These are phyloP conservation scores for Fusarium penzigii DNA, from an alignment of 2,329 filamentous ascomycete species.

Conservation along the genomic window DNA sequence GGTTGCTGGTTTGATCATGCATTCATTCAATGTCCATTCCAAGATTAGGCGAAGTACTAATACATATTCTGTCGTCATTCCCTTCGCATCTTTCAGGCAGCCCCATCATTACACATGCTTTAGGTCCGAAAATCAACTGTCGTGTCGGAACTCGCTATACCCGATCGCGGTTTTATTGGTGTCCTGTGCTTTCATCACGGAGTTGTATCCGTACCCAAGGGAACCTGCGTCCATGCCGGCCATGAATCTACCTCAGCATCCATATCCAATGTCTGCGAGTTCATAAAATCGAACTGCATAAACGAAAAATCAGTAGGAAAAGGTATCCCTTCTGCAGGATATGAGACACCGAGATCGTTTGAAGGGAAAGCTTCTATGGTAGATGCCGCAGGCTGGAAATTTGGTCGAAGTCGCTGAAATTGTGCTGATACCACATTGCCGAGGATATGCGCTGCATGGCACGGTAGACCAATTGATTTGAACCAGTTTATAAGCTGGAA, in stretches of 20 bases:
- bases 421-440: slow-evolving; percentile 25
- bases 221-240: slow-evolving; percentile 6
- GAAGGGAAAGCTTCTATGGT: neutral
- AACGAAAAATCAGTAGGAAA: slow-evolving; percentile 8
- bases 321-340: neutral
- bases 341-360: neutral
- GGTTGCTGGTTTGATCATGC: no score
- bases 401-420: slow-evolving; percentile 22
- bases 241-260: slow-evolving; percentile 7
- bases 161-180: no score
- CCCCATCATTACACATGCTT: no score
- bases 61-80: no score
- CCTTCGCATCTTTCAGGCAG: no score
- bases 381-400: neutral
- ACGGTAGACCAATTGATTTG: slow-evolving; percentile 23
- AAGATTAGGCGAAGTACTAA: no score
- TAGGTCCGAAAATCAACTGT: no score
- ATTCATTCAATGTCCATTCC: no score
- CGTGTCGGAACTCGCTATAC: no score
- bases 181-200: no score
- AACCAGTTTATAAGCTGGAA: slow-evolving; percentile 25
- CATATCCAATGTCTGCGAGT: slow-evolving; percentile 6
- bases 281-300: slow-evolving; percentile 11
- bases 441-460: slow-evolving; percentile 28
- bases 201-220: no score